Base-by-base conservation (phyloP, 768 basidiomycete genomes). In the Leucosporidium scottii region DNA sequence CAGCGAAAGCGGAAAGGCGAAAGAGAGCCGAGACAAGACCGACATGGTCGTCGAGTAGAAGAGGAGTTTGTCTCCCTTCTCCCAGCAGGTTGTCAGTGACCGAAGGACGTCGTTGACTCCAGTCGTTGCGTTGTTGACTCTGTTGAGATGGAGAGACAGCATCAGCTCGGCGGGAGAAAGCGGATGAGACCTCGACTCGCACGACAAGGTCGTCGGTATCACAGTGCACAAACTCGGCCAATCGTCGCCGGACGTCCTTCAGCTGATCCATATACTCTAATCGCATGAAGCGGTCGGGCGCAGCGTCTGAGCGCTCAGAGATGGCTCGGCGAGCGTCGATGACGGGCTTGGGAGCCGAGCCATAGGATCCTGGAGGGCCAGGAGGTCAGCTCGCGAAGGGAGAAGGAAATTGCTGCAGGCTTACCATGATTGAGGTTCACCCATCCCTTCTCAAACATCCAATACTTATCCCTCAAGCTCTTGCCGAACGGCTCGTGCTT, bases 391-490 rank as follows among this genome's bases (percentile, higher is more conserved):
- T 49, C 50, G 25, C 3, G 34, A 5, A 5, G 6, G 5, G 5
- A 36, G 34, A 36, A 12, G 34, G 5, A 36, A 12, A 4, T 49
- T 5, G 23, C 3, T n/a, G 58, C 1, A 4, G 44, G 28, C 71
- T 34, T 20, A 60, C 74, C 74, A 48, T 74, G 71, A 56, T 75
- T 75, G 18, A 74, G 36, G 36, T 72, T 72, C 28, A 54, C 30
- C 62, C 64, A 74, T 0, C 57, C 73, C 10, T 56, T 13, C 39
- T 68, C 71, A n/a, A 70, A 67, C 0, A 17, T 23, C 59, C 69
- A 75, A 21, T 71, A 67, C 63, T 55, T 60, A 31, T 71, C 68
- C 21, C 73, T 20, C 50, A 74, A n/a, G 18, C 47, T 25, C 30
- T 61, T 62, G 0, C 74, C 74, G 27, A 72, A 74, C 34, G 31